Conservation (phyloP, 306 rosid genomes). For the Trifolium repens region DNA sequence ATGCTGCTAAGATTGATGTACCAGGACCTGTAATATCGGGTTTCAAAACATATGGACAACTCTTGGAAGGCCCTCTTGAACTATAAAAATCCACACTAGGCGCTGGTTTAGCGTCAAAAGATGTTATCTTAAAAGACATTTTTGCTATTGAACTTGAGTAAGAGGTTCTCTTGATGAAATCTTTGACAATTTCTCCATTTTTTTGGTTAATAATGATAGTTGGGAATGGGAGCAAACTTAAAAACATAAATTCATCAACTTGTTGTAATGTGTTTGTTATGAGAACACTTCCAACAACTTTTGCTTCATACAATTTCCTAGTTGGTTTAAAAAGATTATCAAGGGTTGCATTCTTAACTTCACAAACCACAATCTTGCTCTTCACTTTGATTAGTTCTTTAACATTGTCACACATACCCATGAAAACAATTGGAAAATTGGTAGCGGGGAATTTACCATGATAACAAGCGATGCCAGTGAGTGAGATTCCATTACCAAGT, state of each 20-base stretch:
- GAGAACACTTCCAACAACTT: constrained; percentile 58
- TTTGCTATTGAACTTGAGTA: constrained; percentile 49
- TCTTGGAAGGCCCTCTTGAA: constrained; percentile 74
- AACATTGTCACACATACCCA: constrained; percentile 43
- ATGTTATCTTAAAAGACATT: constrained; percentile 49
- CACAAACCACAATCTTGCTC: constrained; percentile 65
- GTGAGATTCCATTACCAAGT: constrained; percentile 50
- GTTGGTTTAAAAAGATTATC: constrained; percentile 6
- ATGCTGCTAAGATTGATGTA: constrained; percentile 67
- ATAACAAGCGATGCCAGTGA: constrained; percentile 58
- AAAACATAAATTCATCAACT: background rate
- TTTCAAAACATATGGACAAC: constrained; percentile 67
- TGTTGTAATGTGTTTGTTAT: constrained; percentile 39
- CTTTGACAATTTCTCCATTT: constrained; percentile 57
- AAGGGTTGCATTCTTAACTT: constrained; percentile 42
- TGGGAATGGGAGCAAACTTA: background rate
- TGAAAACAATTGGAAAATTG: constrained; percentile 52
- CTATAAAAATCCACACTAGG: constrained; percentile 65
- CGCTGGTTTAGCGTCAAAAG: constrained; percentile 55
- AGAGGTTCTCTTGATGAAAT: constrained; percentile 43
- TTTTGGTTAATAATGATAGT: constrained; percentile 37
- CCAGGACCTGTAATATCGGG: constrained; percentile 83
- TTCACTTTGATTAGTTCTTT: constrained; percentile 42
- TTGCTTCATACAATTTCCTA: background rate
- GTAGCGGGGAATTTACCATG: constrained; percentile 32